phyloP scores from a whole-genome alignment of 192 early-diverging fungal genomes.

The Borealophlyctis nickersoniae region DNA sequence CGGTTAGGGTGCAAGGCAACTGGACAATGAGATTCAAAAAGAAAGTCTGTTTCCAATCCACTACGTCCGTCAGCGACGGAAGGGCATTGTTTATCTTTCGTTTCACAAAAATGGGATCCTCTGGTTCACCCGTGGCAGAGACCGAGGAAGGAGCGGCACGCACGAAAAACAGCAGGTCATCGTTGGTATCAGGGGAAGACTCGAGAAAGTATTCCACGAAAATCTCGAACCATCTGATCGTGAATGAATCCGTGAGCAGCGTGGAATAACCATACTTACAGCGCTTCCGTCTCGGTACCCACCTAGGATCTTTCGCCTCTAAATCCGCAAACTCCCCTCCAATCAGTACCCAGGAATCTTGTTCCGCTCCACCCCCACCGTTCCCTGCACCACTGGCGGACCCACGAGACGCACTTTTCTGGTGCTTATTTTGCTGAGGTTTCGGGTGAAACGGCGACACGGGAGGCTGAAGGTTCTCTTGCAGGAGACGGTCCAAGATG shows the following conservation, averaged over 20 bases:
- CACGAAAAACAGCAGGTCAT: conserved; percentile 88
- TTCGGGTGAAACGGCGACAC: conserved; percentile 42
- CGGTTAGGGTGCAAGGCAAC: conserved; percentile 85
- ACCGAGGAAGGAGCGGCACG: conserved; percentile 27
- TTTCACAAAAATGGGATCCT: conserved; percentile 81
- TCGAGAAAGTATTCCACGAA: conserved; percentile 77
- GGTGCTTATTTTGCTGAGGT: conserved; percentile 4
- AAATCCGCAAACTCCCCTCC: conserved; percentile 40
- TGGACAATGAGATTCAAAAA: conserved; percentile 89
- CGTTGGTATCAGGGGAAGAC: conserved; percentile 59
- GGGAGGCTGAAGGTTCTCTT: conserved; percentile 64
- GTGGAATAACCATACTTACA: neutral
- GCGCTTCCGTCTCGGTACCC: neutral
- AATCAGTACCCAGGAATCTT: conserved; percentile 36
- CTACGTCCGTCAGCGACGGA: conserved; percentile 65
- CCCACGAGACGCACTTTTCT: neutral
- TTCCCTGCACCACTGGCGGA: conserved; percentile 12
- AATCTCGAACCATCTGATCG: conserved; percentile 52
- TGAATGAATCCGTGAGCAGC: conserved; percentile 7
- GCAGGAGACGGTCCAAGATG: conserved; percentile 52
- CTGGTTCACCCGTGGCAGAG: conserved; percentile 27
- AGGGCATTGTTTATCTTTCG: conserved; percentile 65
- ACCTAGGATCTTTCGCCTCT: conserved; percentile 61
- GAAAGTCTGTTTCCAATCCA: conserved; percentile 91
- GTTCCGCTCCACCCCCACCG: neutral